phyloP scores from a whole-genome alignment of 148 eudicot species.

The Polygonum aviculare region DNA sequence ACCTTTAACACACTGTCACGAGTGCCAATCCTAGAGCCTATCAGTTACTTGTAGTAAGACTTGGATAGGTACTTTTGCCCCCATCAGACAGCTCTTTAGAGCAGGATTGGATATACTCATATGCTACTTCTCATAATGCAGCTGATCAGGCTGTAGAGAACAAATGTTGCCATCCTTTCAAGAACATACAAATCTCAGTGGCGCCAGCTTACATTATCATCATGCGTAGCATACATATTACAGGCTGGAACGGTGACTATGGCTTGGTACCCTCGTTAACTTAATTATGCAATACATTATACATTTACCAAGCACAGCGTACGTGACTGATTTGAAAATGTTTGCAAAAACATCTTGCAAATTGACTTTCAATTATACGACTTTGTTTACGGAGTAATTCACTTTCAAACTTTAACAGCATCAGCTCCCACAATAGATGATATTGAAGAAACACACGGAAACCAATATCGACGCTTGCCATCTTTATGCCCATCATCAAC shows the following conservation, averaged over 20 bases:
- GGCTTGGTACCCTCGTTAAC: not conserved
- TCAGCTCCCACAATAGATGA: constrained; percentile 61
- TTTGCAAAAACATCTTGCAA: not conserved
- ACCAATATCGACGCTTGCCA: constrained; percentile 84
- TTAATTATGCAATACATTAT: not conserved
- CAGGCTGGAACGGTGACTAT: not conserved
- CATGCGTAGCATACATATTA: not conserved
- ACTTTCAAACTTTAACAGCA: constrained; percentile 19
- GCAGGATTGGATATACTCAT: no score
- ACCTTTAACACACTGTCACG: no score
- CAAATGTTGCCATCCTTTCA: no score
- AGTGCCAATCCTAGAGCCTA: no score
- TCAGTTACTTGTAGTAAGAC: no score
- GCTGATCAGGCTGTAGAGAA: no score
- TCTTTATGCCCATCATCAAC: constrained; percentile 90
- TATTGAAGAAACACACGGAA: constrained; percentile 88
- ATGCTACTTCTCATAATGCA: no score
- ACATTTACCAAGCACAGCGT: not conserved
- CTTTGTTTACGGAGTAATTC: not conserved
- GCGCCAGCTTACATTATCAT: not conserved
- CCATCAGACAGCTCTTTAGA: no score
- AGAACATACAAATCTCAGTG: no score
- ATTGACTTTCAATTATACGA: not conserved
- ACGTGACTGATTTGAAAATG: not conserved
- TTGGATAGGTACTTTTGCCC: no score